phyloP scores from a whole-genome alignment of 192 early-diverging fungal species.

The Rhizoclosmatium sp. region DNA sequence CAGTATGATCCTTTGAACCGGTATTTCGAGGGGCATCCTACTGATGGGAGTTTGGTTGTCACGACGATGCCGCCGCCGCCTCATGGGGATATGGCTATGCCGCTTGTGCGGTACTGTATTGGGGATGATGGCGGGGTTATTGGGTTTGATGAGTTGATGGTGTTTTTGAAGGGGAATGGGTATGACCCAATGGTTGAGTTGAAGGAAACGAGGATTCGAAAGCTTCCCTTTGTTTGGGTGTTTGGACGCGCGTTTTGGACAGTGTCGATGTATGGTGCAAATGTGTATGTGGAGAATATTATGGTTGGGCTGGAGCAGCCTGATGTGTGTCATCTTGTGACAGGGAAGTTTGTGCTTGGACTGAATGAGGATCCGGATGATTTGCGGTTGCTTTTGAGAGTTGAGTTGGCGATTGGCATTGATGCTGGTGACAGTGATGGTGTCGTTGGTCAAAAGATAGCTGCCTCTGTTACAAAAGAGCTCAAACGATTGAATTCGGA shows the following conservation, averaged over 20 bases:
- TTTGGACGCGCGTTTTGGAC: slow-evolving; percentile 54
- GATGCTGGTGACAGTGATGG: neutral
- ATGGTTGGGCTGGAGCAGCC: slow-evolving; percentile 51
- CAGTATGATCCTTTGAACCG: slow-evolving; percentile 49
- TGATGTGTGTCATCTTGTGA: slow-evolving; percentile 34
- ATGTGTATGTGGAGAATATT: slow-evolving; percentile 53
- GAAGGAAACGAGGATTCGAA: neutral
- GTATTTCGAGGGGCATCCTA: slow-evolving; percentile 41
- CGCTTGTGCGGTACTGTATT: slow-evolving; percentile 47
- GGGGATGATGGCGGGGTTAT: slow-evolving; percentile 43
- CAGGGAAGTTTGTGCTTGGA: slow-evolving; percentile 49
- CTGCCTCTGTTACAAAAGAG: slow-evolving; percentile 20
- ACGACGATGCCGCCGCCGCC: slow-evolving; percentile 37
- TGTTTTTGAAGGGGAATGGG: slow-evolving; percentile 23
- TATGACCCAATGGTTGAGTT: slow-evolving; percentile 3
- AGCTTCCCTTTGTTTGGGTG: slow-evolving; percentile 50
- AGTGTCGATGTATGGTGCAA: slow-evolving; percentile 50
- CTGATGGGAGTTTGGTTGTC: slow-evolving; percentile 37
- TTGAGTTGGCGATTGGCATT: slow-evolving; percentile 18
- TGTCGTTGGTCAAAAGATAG: neutral
- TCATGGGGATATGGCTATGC: slow-evolving; percentile 20
- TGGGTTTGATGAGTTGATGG: slow-evolving; percentile 41
- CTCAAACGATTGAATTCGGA: slow-evolving; percentile 44
- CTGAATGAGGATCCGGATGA: slow-evolving; percentile 33
- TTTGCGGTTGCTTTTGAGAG: slow-evolving; percentile 18